phyloP scores from a whole-genome alignment of 495 filamentous ascomycete species.

The Polyplosphaeria fusca region DNA sequence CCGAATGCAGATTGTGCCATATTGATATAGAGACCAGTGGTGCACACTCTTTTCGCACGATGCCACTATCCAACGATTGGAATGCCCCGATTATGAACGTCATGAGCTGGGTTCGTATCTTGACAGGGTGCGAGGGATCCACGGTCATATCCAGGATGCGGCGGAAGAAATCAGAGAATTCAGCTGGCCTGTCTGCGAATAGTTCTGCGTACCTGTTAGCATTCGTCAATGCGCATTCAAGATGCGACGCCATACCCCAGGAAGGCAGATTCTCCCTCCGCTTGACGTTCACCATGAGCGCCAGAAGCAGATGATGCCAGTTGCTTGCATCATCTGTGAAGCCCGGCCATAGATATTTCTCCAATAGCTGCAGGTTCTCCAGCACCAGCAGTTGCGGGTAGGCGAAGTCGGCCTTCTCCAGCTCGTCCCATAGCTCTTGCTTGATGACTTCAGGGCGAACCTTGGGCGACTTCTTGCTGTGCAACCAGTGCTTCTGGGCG shows the following conservation, averaged over 20 bases:
- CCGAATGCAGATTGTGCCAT: slow-evolving; percentile 86
- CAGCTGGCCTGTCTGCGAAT: slow-evolving; percentile 71
- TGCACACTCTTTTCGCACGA: slow-evolving; percentile 93
- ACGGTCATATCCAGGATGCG: slow-evolving; percentile 86
- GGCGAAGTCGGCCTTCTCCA: slow-evolving; percentile 78
- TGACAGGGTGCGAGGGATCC: slow-evolving; percentile 67
- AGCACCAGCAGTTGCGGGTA: slow-evolving; percentile 73
- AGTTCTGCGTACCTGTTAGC: slow-evolving; percentile 52
- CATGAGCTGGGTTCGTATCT: slow-evolving; percentile 72
- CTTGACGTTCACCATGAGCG: slow-evolving; percentile 82
- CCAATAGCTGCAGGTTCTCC: slow-evolving; percentile 86
- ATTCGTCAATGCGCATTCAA: no score
- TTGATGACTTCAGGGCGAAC: slow-evolving; percentile 84
- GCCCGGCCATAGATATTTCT: slow-evolving; percentile 93
- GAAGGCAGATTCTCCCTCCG: slow-evolving; percentile 78
- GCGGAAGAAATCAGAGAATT: slow-evolving; percentile 88
- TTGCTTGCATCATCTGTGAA: slow-evolving; percentile 88
- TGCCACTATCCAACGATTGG: slow-evolving; percentile 83
- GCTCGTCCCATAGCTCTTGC: slow-evolving; percentile 81
- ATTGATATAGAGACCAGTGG: slow-evolving; percentile 91
- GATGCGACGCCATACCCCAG: slow-evolving; percentile 58
- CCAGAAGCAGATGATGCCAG: slow-evolving; percentile 81
- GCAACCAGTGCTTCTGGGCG: slow-evolving; percentile 82
- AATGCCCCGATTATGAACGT: slow-evolving; percentile 88
- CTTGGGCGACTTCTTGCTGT: slow-evolving; percentile 61